Evolutionary conservation across 352 stramenopile genomes (phyloP).

Genomic region (Globisporangium nunn): DNA sequence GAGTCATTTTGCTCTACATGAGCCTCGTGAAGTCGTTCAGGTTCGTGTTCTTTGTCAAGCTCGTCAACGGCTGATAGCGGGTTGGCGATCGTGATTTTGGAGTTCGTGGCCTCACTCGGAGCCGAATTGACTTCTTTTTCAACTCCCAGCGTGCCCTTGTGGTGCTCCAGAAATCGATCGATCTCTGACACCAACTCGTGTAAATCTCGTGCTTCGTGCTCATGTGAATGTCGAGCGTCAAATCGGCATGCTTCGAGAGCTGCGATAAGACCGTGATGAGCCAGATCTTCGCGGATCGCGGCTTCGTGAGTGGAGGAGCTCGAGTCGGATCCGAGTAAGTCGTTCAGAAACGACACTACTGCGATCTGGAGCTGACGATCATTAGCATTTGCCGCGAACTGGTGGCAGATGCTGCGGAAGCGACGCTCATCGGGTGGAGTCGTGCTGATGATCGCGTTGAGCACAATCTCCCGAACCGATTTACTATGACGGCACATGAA

Average conservation of each 20-base stretch:
- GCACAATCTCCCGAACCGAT: constrained; percentile 17
- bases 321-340: constrained; percentile 25
- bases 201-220: neutral
- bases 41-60: neutral
- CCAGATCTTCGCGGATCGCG: constrained; percentile 39
- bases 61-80: neutral
- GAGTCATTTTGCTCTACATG: neutral
- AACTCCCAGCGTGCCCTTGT: neutral
- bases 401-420: constrained; percentile 22
- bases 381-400: constrained; percentile 18
- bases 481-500: constrained; percentile 29
- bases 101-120: neutral
- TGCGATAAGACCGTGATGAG: constrained; percentile 19
- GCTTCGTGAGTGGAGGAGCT: constrained; percentile 16
- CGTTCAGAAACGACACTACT: constrained; percentile 42
- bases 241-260: constrained; percentile 21
- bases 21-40: neutral
- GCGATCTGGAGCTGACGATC: constrained; percentile 22
- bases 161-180: constrained; percentile 2
- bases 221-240: neutral
- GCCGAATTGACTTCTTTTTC: neutral
- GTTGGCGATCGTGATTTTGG: constrained; percentile 6
- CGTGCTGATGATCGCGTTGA: constrained; percentile 20
- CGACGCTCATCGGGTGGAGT: constrained; percentile 9
- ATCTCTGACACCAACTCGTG: neutral